These are phyloP conservation scores for Phalaenopsis aphrodite DNA, from an alignment of 106 monocot species.

Conservation along the genomic window DNA sequence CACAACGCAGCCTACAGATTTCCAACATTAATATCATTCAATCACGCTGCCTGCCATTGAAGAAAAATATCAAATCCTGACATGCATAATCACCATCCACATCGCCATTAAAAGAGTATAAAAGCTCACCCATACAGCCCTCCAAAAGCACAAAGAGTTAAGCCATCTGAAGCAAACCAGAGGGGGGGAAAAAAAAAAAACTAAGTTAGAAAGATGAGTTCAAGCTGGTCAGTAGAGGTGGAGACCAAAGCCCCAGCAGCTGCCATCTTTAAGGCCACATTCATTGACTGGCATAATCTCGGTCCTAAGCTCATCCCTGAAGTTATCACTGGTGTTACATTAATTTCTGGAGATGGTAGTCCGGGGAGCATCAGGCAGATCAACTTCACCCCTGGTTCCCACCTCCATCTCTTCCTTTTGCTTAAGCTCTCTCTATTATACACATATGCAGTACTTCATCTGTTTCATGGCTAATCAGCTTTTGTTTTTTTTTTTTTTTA, in stretches of 20 bases:
- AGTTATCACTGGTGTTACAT: conserved; percentile 8
- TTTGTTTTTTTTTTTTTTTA: no score
- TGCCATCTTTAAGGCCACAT: conserved; percentile 25
- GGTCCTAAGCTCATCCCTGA: conserved; percentile 34
- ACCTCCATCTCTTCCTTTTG: background rate
- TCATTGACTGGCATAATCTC: conserved; percentile 39
- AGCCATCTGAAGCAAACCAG: no score
- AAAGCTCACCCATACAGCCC: no score
- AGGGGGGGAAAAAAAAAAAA: no score
- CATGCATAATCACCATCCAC: no score
- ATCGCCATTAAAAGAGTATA: background rate
- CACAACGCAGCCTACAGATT: no score
- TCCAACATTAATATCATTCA: no score
- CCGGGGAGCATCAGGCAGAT: conserved; percentile 27
- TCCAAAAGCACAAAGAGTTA: no score
- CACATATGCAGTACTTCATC: no score
- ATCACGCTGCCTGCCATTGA: no score
- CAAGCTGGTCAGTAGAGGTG: conserved; percentile 15
- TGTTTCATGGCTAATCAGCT: no score
- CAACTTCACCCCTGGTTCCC: conserved; percentile 33
- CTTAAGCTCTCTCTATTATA: background rate
- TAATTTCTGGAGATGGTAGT: conserved; percentile 6
- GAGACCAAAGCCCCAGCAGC: conserved; percentile 21
- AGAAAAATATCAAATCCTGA: no score
- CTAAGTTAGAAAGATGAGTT: background rate